These are phyloP conservation scores for Clonostachys solani DNA, from an alignment of 2,329 filamentous ascomycete species.

Conservation along the genomic window DNA sequence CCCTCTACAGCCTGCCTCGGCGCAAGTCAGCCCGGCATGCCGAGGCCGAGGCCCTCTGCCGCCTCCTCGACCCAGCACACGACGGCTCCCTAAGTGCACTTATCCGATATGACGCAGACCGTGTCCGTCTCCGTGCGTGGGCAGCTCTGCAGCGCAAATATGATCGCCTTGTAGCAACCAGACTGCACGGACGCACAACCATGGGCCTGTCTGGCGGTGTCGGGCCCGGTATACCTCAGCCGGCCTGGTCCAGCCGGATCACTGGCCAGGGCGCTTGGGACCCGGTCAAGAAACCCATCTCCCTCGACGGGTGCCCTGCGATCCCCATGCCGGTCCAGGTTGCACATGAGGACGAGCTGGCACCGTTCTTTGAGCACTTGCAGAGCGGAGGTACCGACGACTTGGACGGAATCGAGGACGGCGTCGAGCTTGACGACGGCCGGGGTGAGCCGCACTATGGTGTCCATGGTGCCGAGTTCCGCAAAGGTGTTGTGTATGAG, in stretches of 20 bases:
- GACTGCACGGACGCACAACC: conserved; percentile 19
- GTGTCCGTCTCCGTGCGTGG: conserved; percentile 28
- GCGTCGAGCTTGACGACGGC: conserved; percentile 22
- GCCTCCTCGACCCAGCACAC: conserved; percentile 25
- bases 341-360: conserved; percentile 20
- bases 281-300: conserved; percentile 18
- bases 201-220: conserved; percentile 20
- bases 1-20: conserved; percentile 23
- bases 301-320: conserved; percentile 19
- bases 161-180: conserved; percentile 22
- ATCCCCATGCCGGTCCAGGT: conserved; percentile 27
- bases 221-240: conserved; percentile 21
- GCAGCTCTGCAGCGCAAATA: conserved; percentile 26
- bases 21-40: conserved; percentile 23
- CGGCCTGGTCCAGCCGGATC: conserved; percentile 25
- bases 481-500: conserved; percentile 37
- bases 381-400: conserved; percentile 19
- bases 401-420: conserved; percentile 12
- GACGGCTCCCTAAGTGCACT: conserved; percentile 25
- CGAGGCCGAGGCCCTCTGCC: conserved; percentile 21
- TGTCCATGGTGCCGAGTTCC: conserved; percentile 26
- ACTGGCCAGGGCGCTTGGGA: conserved; percentile 26
- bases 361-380: conserved; percentile 25
- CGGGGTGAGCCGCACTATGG: conserved; percentile 29
- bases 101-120: conserved; percentile 29